Conservation (phyloP, 1,284 basidiomycete genomes). For the Fomitopsis palustris region DNA sequence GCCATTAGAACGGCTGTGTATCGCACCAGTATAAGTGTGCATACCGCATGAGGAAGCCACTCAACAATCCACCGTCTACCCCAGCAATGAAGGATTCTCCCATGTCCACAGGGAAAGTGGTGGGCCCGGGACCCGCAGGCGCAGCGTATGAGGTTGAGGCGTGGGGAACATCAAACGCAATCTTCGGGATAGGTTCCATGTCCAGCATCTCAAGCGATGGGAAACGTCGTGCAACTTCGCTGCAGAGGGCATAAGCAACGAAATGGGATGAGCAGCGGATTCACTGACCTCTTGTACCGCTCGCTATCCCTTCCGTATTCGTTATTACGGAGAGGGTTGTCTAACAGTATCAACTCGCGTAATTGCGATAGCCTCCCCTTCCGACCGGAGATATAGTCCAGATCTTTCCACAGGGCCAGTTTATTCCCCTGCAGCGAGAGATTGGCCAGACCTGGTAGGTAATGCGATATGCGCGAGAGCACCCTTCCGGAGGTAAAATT, state of each 20-base stretch:
- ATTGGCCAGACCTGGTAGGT: slow-evolving; percentile 72
- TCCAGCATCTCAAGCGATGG: slow-evolving; percentile 71
- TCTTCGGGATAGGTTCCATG: slow-evolving; percentile 68
- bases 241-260: slow-evolving; percentile 28
- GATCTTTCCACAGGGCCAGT: slow-evolving; percentile 61
- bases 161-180: slow-evolving; percentile 60
- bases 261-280: not conserved
- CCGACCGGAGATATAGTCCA: slow-evolving; percentile 59
- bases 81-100: slow-evolving; percentile 73
- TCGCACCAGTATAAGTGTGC: slow-evolving; percentile 20
- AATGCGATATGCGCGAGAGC: slow-evolving; percentile 57
- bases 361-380: slow-evolving; percentile 60
- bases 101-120: slow-evolving; percentile 73
- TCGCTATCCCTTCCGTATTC: slow-evolving; percentile 57
- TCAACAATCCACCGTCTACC: slow-evolving; percentile 64
- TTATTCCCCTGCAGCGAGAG: slow-evolving; percentile 79
- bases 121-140: slow-evolving; percentile 39
- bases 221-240: slow-evolving; percentile 71
- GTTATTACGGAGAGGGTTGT: slow-evolving; percentile 74
- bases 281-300: slow-evolving; percentile 61
- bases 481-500: slow-evolving; percentile 43
- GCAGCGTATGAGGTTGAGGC: slow-evolving; percentile 16
- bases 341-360: slow-evolving; percentile 74
- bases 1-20: slow-evolving; percentile 11
- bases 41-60: slow-evolving; percentile 76